Evolutionary conservation across 116 monocot genomes (phyloP), one percentile per base, ranked within the genome.

Genomic region (Cymodocea nodosa): DNA sequence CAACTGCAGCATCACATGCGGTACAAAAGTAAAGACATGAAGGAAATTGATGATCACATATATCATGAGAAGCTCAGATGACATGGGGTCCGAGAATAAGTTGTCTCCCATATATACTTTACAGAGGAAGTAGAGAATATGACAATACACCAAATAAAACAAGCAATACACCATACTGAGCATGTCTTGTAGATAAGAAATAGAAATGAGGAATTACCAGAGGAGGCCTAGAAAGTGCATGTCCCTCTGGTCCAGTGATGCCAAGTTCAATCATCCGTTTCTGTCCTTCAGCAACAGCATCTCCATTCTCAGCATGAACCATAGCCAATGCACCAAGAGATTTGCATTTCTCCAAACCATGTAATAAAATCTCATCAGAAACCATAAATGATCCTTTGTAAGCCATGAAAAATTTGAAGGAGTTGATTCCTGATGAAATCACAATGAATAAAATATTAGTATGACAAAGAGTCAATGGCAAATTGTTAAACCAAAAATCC

Each of bases 281-380:
- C 68, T 97, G 97, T 51, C 97, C 97, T 71, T 87, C 82, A 66
- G 80, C 85, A 78, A 97, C 97, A 78, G 69, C 97, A 79, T 97
- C 97, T 68, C 97, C 97, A 82, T 97, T 97, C 73, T 97, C 97
- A 60, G 97, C 97, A 80, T 97, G 97, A 69, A 91, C 88, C 97
- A 97, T 97, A 56, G 90, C 80, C 59, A 97, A 68, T 15, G 97
- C 97, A 73, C 97, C 97, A 59, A 97, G 85, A 60, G 87, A 85
- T 66, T 97, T 97, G 80, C 97, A 97, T 59, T 82, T 97, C 50
- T 76, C 65, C 68, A 97, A 73, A 22, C 80, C 97, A 79, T 88
- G 76, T 52, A 97, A 71, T 49, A 97, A 77, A 62, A 85, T 79
- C 65, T 97, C 97, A 73, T 97, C 97, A 34, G 74, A 81, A 50